These are phyloP conservation scores for Ceratobasidium sp. DNA, from an alignment of 1,284 basidiomycete species.

Conservation along the genomic window DNA sequence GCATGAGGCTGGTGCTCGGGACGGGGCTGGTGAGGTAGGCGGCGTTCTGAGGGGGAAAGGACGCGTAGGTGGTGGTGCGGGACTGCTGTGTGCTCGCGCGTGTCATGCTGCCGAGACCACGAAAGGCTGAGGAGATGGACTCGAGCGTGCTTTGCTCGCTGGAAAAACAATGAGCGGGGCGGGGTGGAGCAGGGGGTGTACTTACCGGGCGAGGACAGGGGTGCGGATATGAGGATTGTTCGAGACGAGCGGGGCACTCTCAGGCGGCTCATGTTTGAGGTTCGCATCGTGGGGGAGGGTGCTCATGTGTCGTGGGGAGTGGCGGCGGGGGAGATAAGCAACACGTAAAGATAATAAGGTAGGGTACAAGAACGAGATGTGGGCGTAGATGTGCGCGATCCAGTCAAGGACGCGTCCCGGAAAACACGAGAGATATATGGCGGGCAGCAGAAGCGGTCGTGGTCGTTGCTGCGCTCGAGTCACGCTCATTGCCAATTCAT, in stretches of 20 bases:
- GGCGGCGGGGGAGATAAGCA: slow-evolving; percentile 9
- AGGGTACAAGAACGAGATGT: background rate
- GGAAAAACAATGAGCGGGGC: background rate
- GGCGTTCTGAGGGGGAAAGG: background rate
- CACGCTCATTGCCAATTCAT: slow-evolving; percentile 20
- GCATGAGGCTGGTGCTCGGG: slow-evolving; percentile 16
- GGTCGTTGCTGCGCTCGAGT: slow-evolving; percentile 28
- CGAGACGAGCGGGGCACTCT: background rate
- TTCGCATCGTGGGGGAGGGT: slow-evolving; percentile 28
- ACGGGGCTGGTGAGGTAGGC: slow-evolving; percentile 15
- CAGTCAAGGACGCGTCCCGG: slow-evolving; percentile 35
- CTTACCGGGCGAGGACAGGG: slow-evolving; percentile 29
- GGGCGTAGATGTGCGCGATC: background rate
- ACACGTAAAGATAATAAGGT: slow-evolving; percentile 29
- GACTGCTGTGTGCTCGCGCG: slow-evolving; percentile 24
- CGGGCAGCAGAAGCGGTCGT: background rate
- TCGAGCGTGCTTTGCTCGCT: slow-evolving; percentile 37
- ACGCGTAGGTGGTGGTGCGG: slow-evolving; percentile 15
- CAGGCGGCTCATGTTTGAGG: slow-evolving; percentile 13
- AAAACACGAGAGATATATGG: slow-evolving; percentile 1
- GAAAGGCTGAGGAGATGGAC: slow-evolving; percentile 22
- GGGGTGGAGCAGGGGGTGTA: background rate
- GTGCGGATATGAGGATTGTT: slow-evolving; percentile 10
- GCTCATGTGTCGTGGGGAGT: slow-evolving; percentile 17
- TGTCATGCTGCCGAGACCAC: slow-evolving; percentile 30